Conservation (phyloP, 2,329 filamentous ascomycete species). For the Meredithiella fracta region DNA sequence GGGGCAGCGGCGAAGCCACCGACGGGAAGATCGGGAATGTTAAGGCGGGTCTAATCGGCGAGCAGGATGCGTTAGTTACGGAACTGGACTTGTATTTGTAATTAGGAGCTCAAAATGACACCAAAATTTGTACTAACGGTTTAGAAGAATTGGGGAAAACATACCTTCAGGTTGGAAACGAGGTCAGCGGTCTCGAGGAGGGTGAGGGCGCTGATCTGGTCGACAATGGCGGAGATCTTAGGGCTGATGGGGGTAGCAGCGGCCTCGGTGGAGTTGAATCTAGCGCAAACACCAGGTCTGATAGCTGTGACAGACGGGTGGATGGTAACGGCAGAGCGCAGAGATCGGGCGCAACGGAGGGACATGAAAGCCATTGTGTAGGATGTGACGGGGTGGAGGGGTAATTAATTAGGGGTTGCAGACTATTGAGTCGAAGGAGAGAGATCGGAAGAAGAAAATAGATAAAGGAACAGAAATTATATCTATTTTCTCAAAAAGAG, state of each 20-base stretch:
- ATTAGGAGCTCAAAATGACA: no score
- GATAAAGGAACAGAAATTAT: neutral
- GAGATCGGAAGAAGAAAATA: neutral
- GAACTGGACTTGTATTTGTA: no score
- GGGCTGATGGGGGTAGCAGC: constrained; percentile 48
- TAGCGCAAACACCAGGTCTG: constrained; percentile 31
- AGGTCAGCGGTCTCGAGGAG: constrained; percentile 94
- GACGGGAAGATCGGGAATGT: constrained; percentile 94
- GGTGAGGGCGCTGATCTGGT: constrained; percentile 97
- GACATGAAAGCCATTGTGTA: constrained; percentile 13
- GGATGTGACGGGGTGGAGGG: neutral
- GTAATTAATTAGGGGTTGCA: neutral
- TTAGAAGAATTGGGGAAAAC: constrained; percentile 11
- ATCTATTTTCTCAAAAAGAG: constrained; percentile 1
- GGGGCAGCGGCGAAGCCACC: constrained; percentile 66
- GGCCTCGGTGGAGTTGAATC: constrained; percentile 79
- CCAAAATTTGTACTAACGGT: neutral
- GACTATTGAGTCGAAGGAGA: neutral
- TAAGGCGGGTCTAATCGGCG: constrained; percentile 34
- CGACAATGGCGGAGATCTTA: constrained; percentile 88
- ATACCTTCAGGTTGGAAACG: constrained; percentile 85
- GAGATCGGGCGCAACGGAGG: constrained; percentile 12
- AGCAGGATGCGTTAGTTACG: neutral
- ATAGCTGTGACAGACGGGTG: constrained; percentile 32
- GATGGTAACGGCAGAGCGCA: constrained; percentile 28